Conservation (phyloP, 371 early-diverging fungal species). For the Mortierella sp. region DNA sequence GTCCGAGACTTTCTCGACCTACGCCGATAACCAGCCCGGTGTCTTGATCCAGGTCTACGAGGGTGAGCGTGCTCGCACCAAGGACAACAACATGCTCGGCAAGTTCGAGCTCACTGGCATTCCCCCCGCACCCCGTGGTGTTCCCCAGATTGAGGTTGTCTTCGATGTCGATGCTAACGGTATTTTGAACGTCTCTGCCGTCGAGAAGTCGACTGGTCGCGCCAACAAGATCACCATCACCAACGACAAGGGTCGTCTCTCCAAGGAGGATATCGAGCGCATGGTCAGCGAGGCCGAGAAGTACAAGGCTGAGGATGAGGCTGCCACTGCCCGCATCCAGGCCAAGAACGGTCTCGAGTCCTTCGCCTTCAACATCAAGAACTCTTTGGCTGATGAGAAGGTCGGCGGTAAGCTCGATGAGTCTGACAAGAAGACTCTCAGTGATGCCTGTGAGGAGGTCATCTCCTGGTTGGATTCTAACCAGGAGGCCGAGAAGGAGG, state of each 20-base stretch:
- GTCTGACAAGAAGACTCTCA: slow-evolving; percentile 88
- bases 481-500: slow-evolving; percentile 94
- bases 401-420: slow-evolving; percentile 83
- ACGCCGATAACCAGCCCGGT: slow-evolving; percentile 97
- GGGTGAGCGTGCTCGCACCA: slow-evolving; percentile 97
- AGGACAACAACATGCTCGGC: slow-evolving; percentile 97
- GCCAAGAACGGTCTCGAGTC: slow-evolving; percentile 95
- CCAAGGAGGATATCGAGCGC: slow-evolving; percentile 97
- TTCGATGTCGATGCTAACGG: slow-evolving; percentile 99
- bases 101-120: slow-evolving; percentile 97
- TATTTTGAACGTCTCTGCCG: slow-evolving; percentile 96
- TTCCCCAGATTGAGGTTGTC: slow-evolving; percentile 98
- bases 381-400: slow-evolving; percentile 90
- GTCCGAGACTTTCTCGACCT: slow-evolving; percentile 98
- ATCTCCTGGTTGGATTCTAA: slow-evolving; percentile 91
- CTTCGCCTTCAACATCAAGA: slow-evolving; percentile 94
- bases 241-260: slow-evolving; percentile 98
- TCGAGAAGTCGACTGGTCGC: slow-evolving; percentile 95
- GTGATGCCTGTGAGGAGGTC: slow-evolving; percentile 83
- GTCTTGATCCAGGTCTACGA: slow-evolving; percentile 98
- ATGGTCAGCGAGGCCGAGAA: slow-evolving; percentile 97
- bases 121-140: slow-evolving; percentile 96
- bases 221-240: slow-evolving; percentile 97
- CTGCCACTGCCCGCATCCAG: slow-evolving; percentile 85
- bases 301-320: slow-evolving; percentile 96